A percentile compares a stretch with the other conserved stretches of the same genome.
These are phyloP conservation scores for Macrophomina pseudophaseolina DNA, from an alignment of 2,329 filamentous ascomycete species.

Conservation along the genomic window DNA sequence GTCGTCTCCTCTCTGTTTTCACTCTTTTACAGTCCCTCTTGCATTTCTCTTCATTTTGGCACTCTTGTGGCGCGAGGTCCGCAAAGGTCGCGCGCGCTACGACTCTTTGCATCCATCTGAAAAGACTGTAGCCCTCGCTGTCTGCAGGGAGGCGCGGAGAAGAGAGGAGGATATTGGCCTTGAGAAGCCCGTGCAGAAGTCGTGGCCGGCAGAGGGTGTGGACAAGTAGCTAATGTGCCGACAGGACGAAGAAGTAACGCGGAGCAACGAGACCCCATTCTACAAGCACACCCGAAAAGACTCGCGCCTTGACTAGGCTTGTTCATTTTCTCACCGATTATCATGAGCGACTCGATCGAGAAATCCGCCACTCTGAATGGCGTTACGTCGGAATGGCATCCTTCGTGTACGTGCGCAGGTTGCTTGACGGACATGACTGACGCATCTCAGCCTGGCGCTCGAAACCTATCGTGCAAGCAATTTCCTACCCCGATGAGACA, in stretches of 20 bases:
- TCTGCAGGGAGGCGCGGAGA: slow-evolving; percentile 17
- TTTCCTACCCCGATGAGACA: slow-evolving; percentile 68
- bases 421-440: slow-evolving; percentile 3
- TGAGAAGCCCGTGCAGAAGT: not conserved
- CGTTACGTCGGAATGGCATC: slow-evolving; percentile 40
- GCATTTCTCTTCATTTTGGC: slow-evolving; percentile 23
- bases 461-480: slow-evolving; percentile 79
- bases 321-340: not conserved
- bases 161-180: slow-evolving; percentile 25
- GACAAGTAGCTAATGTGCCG: not conserved
- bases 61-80: slow-evolving; percentile 18
- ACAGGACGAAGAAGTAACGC: not conserved
- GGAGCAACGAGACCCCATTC: slow-evolving; percentile 2
- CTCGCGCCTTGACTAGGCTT: slow-evolving; percentile 15
- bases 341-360: not conserved
- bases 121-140: slow-evolving; percentile 18
- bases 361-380: slow-evolving; percentile 7
- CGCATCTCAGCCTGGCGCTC: slow-evolving; percentile 67
- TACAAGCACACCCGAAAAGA: slow-evolving; percentile 18
- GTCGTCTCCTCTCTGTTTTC: slow-evolving; percentile 12
- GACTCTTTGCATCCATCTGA: slow-evolving; percentile 19
- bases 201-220: not conserved
- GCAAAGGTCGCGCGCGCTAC: slow-evolving; percentile 21
- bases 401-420: slow-evolving; percentile 41
- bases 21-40: slow-evolving; percentile 22